Percentiles rank a stretch among this genome's conserved stretches.
Conservation (phyloP, 2,329 filamentous ascomycete species). For the Colletotrichum nymphaeae region DNA sequence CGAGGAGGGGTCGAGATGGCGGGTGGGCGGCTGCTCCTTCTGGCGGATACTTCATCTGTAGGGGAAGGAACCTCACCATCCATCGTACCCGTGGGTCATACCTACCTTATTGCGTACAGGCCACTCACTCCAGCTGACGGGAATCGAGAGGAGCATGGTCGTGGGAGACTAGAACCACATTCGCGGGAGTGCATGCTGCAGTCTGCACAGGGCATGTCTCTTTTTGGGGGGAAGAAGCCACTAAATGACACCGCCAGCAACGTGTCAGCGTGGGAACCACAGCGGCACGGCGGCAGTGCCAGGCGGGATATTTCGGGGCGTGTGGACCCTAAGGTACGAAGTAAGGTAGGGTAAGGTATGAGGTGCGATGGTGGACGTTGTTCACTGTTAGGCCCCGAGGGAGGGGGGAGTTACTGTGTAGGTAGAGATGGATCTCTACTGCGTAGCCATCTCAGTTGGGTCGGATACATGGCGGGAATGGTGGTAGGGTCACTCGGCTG, state of each 20-base stretch:
- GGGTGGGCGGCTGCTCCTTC: background rate
- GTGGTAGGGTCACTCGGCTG: background rate
- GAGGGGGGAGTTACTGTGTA: background rate
- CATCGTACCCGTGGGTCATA: no score
- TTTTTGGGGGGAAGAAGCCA: background rate
- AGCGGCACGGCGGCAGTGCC: background rate
- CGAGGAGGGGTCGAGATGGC: background rate
- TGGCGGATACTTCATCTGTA: background rate
- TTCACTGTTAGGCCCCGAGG: background rate
- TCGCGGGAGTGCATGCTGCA: constrained; percentile 25
- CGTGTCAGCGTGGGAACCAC: background rate
- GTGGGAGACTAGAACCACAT: constrained; percentile 13
- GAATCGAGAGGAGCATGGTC: background rate
- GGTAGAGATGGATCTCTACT: background rate
- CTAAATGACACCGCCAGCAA: background rate
- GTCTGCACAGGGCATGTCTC: background rate
- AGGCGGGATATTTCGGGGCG: background rate
- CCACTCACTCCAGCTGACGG: background rate
- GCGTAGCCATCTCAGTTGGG: background rate
- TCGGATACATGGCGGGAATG: background rate
- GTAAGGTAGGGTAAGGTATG: background rate
- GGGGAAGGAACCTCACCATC: background rate
- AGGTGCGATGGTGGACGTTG: background rate
- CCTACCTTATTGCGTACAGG: no score
- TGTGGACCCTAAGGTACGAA: background rate